phyloP scores from a whole-genome alignment of 129 eudicot species.

The Flaveria brownii region DNA sequence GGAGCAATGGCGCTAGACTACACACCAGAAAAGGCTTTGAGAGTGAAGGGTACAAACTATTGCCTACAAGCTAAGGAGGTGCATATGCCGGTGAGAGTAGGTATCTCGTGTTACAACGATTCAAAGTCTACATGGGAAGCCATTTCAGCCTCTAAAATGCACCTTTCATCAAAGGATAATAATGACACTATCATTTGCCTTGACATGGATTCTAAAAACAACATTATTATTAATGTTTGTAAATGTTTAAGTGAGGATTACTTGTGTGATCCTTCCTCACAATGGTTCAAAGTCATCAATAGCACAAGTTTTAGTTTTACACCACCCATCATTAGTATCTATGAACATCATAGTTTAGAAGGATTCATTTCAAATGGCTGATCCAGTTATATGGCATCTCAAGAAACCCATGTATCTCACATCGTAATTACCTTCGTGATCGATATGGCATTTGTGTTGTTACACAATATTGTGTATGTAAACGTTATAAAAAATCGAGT shows the following conservation, averaged over 20 bases:
- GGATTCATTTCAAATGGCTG: not conserved
- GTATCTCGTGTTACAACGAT: slow-evolving; percentile 24
- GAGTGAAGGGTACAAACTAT: slow-evolving; percentile 48
- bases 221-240: slow-evolving; percentile 46
- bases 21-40: slow-evolving; percentile 48
- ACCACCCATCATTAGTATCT: not conserved
- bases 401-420: not conserved
- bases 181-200: slow-evolving; percentile 54
- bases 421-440: not conserved
- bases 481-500: no score
- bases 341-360: not conserved
- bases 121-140: slow-evolving; percentile 55
- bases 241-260: slow-evolving; percentile 50
- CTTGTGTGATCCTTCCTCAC: slow-evolving; percentile 70
- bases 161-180: slow-evolving; percentile 52
- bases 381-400: not conserved
- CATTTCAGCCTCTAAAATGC: slow-evolving; percentile 75
- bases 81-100: slow-evolving; percentile 43
- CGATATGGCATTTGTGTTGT: no score
- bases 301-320: slow-evolving; percentile 34
- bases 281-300: slow-evolving; percentile 78
- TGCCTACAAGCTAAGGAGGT: slow-evolving; percentile 51
- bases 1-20: slow-evolving; percentile 55
- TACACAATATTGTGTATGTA: no score
- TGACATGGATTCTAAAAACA: slow-evolving; percentile 51